Evolutionary conservation across 2,329 filamentous ascomycete species (phyloP).

Genomic region (Teratosphaeria pseudoeucalypti): DNA sequence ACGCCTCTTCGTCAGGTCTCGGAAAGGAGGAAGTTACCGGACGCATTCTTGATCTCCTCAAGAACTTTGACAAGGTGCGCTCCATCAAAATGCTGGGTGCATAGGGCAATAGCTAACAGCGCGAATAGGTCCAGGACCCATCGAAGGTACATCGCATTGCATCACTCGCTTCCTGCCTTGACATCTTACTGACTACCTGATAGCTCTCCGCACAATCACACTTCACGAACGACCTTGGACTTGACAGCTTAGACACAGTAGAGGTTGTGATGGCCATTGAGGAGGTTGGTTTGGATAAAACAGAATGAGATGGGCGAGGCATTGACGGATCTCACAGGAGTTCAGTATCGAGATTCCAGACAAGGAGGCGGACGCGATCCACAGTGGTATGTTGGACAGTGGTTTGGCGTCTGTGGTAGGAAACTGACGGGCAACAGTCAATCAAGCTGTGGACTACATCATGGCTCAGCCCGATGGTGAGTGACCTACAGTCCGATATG

Average conservation of each 20-base stretch:
- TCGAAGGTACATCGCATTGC: slow-evolving; percentile 40
- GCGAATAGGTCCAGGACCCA: slow-evolving; percentile 48
- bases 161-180: not conserved
- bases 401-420: not conserved
- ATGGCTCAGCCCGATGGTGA: slow-evolving; percentile 83
- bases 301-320: slow-evolving; percentile 21
- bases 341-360: slow-evolving; percentile 96
- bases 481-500: not conserved
- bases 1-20: slow-evolving; percentile 72
- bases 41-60: slow-evolving; percentile 81
- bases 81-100: not conserved
- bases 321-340: slow-evolving; percentile 40
- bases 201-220: slow-evolving; percentile 77
- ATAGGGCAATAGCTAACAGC: slow-evolving; percentile 10
- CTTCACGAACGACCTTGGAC: slow-evolving; percentile 93
- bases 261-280: slow-evolving; percentile 99
- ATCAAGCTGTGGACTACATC: slow-evolving; percentile 93
- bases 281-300: slow-evolving; percentile 52
- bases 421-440: slow-evolving; percentile 47
- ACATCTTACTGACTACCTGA: slow-evolving; percentile 16
- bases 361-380: slow-evolving; percentile 89
- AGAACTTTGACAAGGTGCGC: slow-evolving; percentile 92
- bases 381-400: slow-evolving; percentile 62
- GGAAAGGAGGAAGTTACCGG: slow-evolving; percentile 78
- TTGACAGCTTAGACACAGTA: slow-evolving; percentile 96